Evolutionary conservation across 345 rosid genomes (phyloP).

Genomic region (Moricandia arvensis): DNA sequence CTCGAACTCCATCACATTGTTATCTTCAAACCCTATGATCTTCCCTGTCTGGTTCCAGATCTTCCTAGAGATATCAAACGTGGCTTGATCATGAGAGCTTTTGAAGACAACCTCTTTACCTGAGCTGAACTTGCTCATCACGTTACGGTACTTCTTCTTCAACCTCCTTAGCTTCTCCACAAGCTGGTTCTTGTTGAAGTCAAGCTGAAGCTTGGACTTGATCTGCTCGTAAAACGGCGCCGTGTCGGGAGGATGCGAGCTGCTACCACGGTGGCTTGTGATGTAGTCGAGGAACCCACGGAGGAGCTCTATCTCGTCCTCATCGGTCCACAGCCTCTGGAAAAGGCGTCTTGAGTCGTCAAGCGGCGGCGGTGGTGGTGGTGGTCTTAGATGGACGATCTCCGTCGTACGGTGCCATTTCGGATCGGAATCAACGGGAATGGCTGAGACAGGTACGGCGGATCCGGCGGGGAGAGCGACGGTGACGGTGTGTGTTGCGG

Average conservation of each 20-base stretch:
- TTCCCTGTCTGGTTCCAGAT: conserved; percentile 64
- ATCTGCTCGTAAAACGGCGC: conserved; percentile 92
- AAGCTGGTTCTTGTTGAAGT: conserved; percentile 93
- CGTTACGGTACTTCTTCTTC: conserved; percentile 93
- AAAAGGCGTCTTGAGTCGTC: conserved; percentile 83
- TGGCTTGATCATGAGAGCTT: conserved; percentile 87
- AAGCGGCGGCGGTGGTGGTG: conserved; percentile 29
- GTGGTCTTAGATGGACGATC: conserved; percentile 38
- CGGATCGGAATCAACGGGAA: conserved; percentile 41
- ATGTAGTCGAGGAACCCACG: conserved; percentile 86
- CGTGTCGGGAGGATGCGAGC: conserved; percentile 72
- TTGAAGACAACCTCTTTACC: conserved; percentile 88
- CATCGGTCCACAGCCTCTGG: conserved; percentile 96
- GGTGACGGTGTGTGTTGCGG: conserved; percentile 39
- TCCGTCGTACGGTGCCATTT: conserved; percentile 52
- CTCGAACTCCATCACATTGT: conserved; percentile 58
- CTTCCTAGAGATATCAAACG: conserved; percentile 92
- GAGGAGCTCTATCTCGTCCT: conserved; percentile 96
- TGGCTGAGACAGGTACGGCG: conserved; percentile 39
- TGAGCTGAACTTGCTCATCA: conserved; percentile 62
- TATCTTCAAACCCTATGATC: conserved; percentile 52
- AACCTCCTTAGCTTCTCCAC: conserved; percentile 91
- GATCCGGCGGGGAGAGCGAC: conserved; percentile 40
- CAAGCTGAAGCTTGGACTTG: conserved; percentile 86
- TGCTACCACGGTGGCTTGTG: conserved; percentile 46